Conservation (phyloP, 805 yeast species). For the Kluyveromyces lactis region DNA sequence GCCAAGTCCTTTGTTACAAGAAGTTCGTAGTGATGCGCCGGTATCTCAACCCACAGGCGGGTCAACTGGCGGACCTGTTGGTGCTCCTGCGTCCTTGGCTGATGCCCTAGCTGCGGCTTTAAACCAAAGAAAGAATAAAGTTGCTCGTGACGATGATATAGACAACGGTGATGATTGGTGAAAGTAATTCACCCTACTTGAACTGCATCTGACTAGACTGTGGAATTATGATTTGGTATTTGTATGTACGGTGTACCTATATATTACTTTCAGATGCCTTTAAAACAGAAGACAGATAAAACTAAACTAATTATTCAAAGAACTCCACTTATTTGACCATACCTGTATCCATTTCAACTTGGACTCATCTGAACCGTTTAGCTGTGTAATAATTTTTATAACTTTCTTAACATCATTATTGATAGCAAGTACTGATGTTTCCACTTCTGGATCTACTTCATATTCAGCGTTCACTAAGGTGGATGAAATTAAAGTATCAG, state of each 20-base stretch:
- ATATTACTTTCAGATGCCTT: background rate
- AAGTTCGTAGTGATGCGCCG: conserved; percentile 57
- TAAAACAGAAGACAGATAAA: background rate
- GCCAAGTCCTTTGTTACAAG: conserved; percentile 66
- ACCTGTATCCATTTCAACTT: conserved; percentile 34
- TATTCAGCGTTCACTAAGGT: conserved; percentile 34
- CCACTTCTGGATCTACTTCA: conserved; percentile 31
- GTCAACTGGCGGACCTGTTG: conserved; percentile 34
- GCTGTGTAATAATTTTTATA: conserved; percentile 33
- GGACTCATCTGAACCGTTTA: conserved; percentile 43
- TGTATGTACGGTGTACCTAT: background rate
- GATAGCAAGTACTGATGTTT: conserved; percentile 16
- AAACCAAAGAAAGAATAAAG: conserved; percentile 72
- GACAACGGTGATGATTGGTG: conserved; percentile 77
- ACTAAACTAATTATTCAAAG: background rate
- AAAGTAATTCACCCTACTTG: conserved; percentile 1
- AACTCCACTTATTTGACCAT: conserved; percentile 26
- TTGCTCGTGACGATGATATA: conserved; percentile 85
- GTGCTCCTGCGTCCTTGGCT: conserved; percentile 61
- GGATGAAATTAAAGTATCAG: conserved; percentile 54
- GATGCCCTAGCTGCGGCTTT: conserved; percentile 87
- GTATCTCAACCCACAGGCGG: conserved; percentile 28
- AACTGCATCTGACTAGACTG: background rate
- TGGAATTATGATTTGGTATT: background rate
- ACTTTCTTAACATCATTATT: conserved; percentile 21